Percentiles rank a stretch among this genome's conserved stretches.
These are phyloP conservation scores for Schizosaccharomyces lindneri DNA, from an alignment of 805 yeast species.

Conservation along the genomic window DNA sequence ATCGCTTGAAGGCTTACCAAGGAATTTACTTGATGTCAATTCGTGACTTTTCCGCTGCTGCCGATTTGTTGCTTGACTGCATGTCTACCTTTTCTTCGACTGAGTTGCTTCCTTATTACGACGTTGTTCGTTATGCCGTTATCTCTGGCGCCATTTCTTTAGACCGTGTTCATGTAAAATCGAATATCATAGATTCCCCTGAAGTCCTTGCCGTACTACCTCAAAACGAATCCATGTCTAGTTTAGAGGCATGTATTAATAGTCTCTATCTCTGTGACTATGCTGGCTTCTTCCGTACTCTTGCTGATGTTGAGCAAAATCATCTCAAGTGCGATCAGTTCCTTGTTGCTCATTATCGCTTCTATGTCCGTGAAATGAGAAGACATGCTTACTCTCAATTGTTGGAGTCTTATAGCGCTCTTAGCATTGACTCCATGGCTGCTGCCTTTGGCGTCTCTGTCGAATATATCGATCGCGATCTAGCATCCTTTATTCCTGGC, in stretches of 20 bases:
- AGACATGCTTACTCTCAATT: conserved; percentile 85
- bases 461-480: conserved; percentile 64
- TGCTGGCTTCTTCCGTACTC: conserved; percentile 45
- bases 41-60: conserved; percentile 66
- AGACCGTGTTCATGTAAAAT: conserved; percentile 61
- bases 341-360: conserved; percentile 54
- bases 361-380: conserved; percentile 74
- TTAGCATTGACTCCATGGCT: conserved; percentile 82
- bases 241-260: conserved; percentile 61
- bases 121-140: conserved; percentile 68
- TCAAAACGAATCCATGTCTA: conserved; percentile 44
- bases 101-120: conserved; percentile 70
- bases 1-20: conserved; percentile 71
- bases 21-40: conserved; percentile 70
- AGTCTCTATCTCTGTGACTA: conserved; percentile 78
- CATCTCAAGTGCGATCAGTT: conserved; percentile 41
- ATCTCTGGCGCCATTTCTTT: conserved; percentile 68
- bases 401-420: conserved; percentile 77
- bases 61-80: conserved; percentile 65
- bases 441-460: conserved; percentile 71
- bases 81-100: conserved; percentile 87
- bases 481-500: conserved; percentile 75
- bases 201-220: conserved; percentile 66
- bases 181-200: conserved; percentile 74
- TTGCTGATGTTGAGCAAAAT: conserved; percentile 53